Evolutionary conservation across 176 grass and related monocot genomes (phyloP).

Genomic region (Cenchrus americanus): DNA sequence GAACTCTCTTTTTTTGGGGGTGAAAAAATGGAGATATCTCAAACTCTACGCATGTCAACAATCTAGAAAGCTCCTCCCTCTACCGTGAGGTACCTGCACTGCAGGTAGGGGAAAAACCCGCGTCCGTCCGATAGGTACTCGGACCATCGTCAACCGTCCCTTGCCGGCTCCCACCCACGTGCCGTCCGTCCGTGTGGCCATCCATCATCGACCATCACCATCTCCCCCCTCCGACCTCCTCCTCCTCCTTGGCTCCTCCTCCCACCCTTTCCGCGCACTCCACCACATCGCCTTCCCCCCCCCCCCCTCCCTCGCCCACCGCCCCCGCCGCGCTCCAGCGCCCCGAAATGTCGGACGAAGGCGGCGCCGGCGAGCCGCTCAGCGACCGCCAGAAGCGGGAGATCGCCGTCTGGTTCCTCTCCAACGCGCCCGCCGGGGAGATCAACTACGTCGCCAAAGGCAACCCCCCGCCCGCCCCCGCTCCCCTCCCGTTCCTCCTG

Average conservation of each 20-base stretch:
- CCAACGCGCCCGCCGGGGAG: conserved; percentile 92
- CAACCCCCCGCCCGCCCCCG: no score
- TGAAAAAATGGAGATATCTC: background rate
- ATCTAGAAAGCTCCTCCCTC: background rate
- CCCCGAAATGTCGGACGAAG: conserved; percentile 79
- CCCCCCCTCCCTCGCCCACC: background rate
- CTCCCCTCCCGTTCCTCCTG: background rate
- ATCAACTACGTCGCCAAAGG: conserved; percentile 99
- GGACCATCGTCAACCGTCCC: conserved; percentile 44
- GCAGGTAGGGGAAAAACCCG: background rate
- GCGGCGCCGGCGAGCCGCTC: conserved; percentile 59
- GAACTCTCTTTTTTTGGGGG: no score
- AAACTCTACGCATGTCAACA: background rate
- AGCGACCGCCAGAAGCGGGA: conserved; percentile 75
- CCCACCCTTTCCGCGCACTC: conserved; percentile 29
- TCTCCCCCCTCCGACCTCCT: background rate
- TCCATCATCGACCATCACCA: conserved; percentile 35
- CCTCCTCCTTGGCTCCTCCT: no score
- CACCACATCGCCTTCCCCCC: background rate
- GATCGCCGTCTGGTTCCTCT: conserved; percentile 95
- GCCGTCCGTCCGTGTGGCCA: conserved; percentile 38
- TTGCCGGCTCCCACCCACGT: conserved; percentile 31
- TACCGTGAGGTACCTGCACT: background rate
- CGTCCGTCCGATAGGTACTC: conserved; percentile 36
- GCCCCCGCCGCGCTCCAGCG: background rate